Evolutionary conservation across 2,329 filamentous ascomycete genomes (phyloP), one percentile per base, ranked within the genome.

Genomic region (Graphilbum fragrans): DNA sequence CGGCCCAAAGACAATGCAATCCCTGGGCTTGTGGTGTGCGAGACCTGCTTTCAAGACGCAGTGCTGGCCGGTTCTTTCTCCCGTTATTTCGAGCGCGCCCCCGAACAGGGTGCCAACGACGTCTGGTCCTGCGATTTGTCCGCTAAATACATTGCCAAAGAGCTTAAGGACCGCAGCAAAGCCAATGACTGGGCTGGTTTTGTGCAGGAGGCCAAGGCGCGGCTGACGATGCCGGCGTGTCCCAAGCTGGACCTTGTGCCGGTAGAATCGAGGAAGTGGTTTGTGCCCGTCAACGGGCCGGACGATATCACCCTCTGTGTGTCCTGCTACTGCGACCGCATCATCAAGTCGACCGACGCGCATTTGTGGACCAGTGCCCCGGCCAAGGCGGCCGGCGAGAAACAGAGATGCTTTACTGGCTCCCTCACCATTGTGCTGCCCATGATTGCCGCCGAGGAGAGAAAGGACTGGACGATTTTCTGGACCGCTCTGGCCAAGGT

Each of bases 251-350:
- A 21, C 9, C 22, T 23, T 7, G 14, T 25, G 12, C 2, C 23
- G 22, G 23, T 18, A 2, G 19, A 19, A 17, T 9, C 12, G 22
- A 39, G 51, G 5, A 49, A 45, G 5, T 65, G 61, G 62, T 63
- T 57, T 44, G 47, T 53, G 4, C 55, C 58, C 0, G 49, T 52
- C 2, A 45, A 45, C 0, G 49, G 54, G 1, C 54, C 52, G 0
- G 35, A 37, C 0, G 51, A 49, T 3, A 45, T 62, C 0, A 48
- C 60, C 0, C 45, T 63, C 12, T 66, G 62, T 39, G 50, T 47
- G 6, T 53, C 58, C 1, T 66, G 63, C 44, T 64, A 57, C 43
- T 53, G 49, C 41, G 62, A 66, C 48, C 53, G 57, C 17, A 51
- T 65, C 18, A 35, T 38, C 23, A 53, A 47, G 38, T 58, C n/a